phyloP scores from a whole-genome alignment of 2,329 filamentous ascomycete genomes.

The Colletotrichum theobromicola region DNA sequence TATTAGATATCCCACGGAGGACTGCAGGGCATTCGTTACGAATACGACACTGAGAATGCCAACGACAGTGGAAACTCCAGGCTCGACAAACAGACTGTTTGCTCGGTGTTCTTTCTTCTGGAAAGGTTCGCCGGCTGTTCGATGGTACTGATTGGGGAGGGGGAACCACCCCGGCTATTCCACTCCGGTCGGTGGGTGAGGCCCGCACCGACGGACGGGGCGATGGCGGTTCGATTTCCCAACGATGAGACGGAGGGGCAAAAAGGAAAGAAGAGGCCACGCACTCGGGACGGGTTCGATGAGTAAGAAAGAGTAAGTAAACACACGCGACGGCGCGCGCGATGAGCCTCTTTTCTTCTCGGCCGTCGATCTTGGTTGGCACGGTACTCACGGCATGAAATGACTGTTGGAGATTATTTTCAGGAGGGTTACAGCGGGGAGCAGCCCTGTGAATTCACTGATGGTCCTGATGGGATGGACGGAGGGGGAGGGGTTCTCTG shows the following conservation, averaged over 20 bases:
- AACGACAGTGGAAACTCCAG: not conserved
- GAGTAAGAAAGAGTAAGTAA: not conserved
- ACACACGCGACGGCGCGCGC: not conserved
- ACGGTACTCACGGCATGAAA: not conserved
- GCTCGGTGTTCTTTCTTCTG: not conserved
- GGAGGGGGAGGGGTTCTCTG: not conserved
- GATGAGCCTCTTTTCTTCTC: not conserved
- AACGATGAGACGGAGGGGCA: not conserved
- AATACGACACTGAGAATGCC: not conserved
- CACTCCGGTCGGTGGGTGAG: not conserved
- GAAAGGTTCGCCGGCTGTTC: not conserved
- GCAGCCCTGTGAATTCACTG: not conserved
- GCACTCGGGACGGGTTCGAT: not conserved
- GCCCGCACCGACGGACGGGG: conserved; percentile 7
- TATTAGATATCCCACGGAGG: not conserved
- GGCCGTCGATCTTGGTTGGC: not conserved
- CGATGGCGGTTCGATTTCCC: not conserved
- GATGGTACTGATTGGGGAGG: not conserved
- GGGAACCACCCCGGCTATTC: not conserved
- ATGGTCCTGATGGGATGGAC: not conserved
- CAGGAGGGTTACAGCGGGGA: not conserved
- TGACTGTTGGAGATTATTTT: not conserved
- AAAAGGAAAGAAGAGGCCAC: not conserved
- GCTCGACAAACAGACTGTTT: not conserved
- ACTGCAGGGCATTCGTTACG: not conserved